Evolutionary conservation across 768 basidiomycete genomes (phyloP).

Genomic region (Phanerochaete sordida): DNA sequence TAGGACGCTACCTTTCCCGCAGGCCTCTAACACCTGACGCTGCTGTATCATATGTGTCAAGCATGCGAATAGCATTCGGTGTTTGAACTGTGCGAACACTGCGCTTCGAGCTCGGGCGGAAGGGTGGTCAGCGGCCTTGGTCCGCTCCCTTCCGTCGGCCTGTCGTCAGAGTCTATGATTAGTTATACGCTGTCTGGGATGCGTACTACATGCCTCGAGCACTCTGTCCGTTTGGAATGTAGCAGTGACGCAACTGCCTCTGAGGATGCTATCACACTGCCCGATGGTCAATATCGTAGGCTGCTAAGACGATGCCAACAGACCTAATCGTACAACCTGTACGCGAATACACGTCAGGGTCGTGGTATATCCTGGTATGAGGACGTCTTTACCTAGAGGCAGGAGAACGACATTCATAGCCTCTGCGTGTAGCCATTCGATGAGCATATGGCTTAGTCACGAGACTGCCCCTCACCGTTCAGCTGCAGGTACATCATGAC

Average conservation of each 20-base stretch:
- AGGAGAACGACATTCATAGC: conserved; percentile 5
- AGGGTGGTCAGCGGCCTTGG: neutral
- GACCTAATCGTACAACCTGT: neutral
- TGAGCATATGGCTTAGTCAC: neutral
- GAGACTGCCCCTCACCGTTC: conserved; percentile 5
- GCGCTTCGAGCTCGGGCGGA: neutral
- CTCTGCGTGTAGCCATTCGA: neutral
- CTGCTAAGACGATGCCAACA: neutral
- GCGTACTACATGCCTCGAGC: neutral
- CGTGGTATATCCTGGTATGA: neutral
- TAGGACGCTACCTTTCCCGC: neutral
- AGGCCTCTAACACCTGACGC: too few relatives aligned
- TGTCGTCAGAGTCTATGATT: too few relatives aligned
- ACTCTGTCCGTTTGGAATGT: neutral
- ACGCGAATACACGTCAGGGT: neutral
- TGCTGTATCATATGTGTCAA: too few relatives aligned
- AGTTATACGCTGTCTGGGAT: too few relatives aligned
- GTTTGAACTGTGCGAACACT: neutral
- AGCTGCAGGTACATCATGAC: conserved; percentile 1
- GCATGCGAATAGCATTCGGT: too few relatives aligned
- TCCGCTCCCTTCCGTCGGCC: too few relatives aligned
- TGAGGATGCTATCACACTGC: conserved; percentile 5
- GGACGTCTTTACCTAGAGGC: neutral
- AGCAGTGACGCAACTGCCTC: neutral
- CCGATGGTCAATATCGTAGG: neutral